Conservation (phyloP, 2,329 filamentous ascomycete species). For the Phialocephala subalpina region DNA sequence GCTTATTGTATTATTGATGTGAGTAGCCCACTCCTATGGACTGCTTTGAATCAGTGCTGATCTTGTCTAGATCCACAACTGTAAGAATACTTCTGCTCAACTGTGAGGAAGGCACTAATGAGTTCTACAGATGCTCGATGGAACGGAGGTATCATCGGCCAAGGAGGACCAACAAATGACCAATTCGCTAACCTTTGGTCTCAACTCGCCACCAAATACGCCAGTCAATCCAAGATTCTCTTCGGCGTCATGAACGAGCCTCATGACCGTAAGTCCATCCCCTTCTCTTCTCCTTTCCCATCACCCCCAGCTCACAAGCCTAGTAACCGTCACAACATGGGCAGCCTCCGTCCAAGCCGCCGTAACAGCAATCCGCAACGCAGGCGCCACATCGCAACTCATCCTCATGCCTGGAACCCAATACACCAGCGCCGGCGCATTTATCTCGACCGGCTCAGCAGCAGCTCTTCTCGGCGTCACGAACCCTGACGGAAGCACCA, state of each 20-base stretch:
- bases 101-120: background rate
- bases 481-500: conserved; percentile 64
- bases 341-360: conserved; percentile 66
- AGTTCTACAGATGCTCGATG: conserved; percentile 55
- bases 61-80: conserved; percentile 14
- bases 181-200: conserved; percentile 65
- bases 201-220: conserved; percentile 66
- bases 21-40: background rate
- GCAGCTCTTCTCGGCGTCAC: conserved; percentile 59
- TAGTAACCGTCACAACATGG: conserved; percentile 60
- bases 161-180: conserved; percentile 68
- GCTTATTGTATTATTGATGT: conserved; percentile 65
- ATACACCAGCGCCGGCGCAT: conserved; percentile 48
- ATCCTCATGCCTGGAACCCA: conserved; percentile 68
- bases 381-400: conserved; percentile 66
- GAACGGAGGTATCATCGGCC: conserved; percentile 69
- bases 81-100: background rate
- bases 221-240: conserved; percentile 57
- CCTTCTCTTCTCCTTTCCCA: background rate
- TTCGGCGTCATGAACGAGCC: conserved; percentile 78
- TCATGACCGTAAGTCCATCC: conserved; percentile 46
- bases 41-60: background rate
- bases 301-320: background rate
- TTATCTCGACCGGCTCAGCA: conserved; percentile 58
- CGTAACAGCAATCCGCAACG: conserved; percentile 69